Evolutionary conservation across 139 green algal genomes (phyloP).

Genomic region (Chlamydomonas schloesseri): DNA sequence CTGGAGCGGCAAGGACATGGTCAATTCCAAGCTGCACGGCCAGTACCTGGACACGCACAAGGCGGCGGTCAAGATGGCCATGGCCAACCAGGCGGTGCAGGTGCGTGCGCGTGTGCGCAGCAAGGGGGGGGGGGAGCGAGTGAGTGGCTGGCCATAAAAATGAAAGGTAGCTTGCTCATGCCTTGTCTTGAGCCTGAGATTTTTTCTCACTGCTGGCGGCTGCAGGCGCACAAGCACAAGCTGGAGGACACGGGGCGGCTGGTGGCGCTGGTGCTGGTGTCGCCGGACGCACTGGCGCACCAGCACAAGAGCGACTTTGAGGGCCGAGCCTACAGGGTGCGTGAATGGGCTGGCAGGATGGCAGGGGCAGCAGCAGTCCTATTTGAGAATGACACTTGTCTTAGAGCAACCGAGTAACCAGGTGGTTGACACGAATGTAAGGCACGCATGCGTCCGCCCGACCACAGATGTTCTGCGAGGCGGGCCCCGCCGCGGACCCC

Average conservation of each 20-base stretch:
- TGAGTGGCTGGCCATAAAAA: background rate
- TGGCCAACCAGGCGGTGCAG: slow-evolving; percentile 2
- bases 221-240: slow-evolving; percentile 23
- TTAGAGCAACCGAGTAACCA: no score
- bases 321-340: slow-evolving; percentile 21
- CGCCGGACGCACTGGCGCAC: slow-evolving; percentile 31
- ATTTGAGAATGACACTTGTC: background rate
- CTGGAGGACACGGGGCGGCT: slow-evolving; percentile 26
- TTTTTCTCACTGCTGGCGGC: no score
- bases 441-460: background rate
- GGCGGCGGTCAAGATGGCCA: background rate
- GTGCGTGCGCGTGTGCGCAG: background rate
- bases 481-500: background rate
- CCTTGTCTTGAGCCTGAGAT: no score
- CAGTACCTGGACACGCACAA: slow-evolving; percentile 22
- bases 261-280: slow-evolving; percentile 31
- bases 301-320: slow-evolving; percentile 39
- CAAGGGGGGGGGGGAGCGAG: no score
- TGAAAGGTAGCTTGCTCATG: no score
- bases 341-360: background rate
- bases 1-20: slow-evolving; percentile 34
- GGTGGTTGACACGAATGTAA: no score
- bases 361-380: background rate
- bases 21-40: slow-evolving; percentile 25
- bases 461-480: slow-evolving; percentile 12